A percentile compares a stretch with the other conserved stretches of the same genome.
These are phyloP conservation scores for Tinospora cordifolia DNA, from an alignment of 164 flowering plant species.

Conservation along the genomic window DNA sequence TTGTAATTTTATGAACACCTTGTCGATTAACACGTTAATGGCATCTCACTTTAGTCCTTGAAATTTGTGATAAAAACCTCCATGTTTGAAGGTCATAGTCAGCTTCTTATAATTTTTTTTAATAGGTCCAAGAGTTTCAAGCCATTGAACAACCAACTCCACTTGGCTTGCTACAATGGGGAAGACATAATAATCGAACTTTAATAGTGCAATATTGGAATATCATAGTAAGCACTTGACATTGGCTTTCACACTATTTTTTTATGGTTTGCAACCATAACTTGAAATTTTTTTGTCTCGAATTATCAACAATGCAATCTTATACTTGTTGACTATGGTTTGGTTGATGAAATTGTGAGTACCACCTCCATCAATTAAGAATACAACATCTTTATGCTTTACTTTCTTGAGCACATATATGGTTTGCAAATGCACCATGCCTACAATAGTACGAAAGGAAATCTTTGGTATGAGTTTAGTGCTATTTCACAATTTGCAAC, in stretches of 20 bases:
- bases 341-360: constrained; percentile 23
- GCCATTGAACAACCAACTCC: constrained; percentile 19
- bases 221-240: constrained; percentile 1
- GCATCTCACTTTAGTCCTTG: constrained; percentile 7
- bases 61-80: constrained; percentile 4
- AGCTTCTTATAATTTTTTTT: constrained; percentile 7
- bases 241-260: constrained; percentile 4
- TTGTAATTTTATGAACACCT: not conserved
- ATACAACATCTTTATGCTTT: constrained; percentile 5
- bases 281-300: constrained; percentile 4
- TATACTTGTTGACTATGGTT: not conserved
- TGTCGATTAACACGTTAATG: constrained; percentile 1
- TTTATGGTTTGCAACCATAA: constrained; percentile 13
- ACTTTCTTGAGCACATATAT: constrained; percentile 5
- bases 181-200: constrained; percentile 6
- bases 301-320: constrained; percentile 1
- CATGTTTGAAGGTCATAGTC: constrained; percentile 6
- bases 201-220: constrained; percentile 4
- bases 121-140: constrained; percentile 13
- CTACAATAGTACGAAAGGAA: constrained; percentile 16
- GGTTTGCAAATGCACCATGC: constrained; percentile 11
- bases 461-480: constrained; percentile 9
- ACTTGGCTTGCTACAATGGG: constrained; percentile 15
- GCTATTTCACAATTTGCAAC: no score
- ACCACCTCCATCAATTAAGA: constrained; percentile 19